Evolutionary conservation across 2,329 filamentous ascomycete genomes (phyloP).

Genomic region (Trichoderma sp.): DNA sequence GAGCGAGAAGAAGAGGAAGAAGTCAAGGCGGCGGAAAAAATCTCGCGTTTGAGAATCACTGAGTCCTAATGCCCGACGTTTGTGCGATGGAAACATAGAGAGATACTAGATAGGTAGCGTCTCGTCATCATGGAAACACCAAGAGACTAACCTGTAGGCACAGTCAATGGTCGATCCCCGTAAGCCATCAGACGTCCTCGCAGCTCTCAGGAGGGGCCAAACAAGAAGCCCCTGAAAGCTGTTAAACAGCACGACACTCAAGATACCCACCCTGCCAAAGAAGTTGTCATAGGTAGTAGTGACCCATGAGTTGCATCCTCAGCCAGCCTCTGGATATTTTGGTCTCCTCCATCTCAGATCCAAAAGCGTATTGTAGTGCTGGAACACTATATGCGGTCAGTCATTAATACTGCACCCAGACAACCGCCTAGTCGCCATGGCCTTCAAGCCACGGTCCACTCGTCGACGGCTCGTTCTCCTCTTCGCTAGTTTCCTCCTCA

Average conservation of each 20-base stretch:
- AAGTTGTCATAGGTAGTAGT: background rate
- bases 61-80: background rate
- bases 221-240: background rate
- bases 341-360: background rate
- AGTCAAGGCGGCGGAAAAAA: background rate
- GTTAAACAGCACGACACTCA: background rate
- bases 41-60: background rate
- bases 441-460: constrained; percentile 36
- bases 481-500: constrained; percentile 34
- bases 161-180: background rate
- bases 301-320: background rate
- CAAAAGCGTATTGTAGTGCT: background rate
- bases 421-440: constrained; percentile 17
- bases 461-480: constrained; percentile 38
- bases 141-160: background rate
- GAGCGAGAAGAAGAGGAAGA: too few species aligned
- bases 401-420: too few species aligned
- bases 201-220: background rate
- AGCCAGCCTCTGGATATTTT: background rate
- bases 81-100: background rate
- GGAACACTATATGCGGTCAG: background rate
- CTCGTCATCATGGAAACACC: background rate
- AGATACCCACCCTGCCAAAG: background rate
- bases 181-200: background rate
- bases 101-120: background rate